Evolutionary conservation across 805 yeast genomes (phyloP), one percentile per base, ranked within the genome.

Genomic region (Myxozyma monticola): DNA sequence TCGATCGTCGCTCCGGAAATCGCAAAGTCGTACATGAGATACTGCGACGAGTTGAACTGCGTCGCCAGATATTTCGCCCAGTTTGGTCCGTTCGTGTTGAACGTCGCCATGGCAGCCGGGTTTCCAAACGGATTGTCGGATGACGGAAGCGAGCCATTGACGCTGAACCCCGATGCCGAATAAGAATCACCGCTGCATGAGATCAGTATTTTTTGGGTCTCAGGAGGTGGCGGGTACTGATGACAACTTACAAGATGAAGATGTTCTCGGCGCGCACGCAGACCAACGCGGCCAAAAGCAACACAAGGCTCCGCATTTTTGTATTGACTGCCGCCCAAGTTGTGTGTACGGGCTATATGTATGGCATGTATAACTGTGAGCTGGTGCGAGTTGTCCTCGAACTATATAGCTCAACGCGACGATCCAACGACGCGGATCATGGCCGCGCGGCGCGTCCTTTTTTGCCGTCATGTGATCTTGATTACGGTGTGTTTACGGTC

Each of bases 131-230:
- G 48, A 25, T 47, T 46, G 6, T 17, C 37, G 15, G 26, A 33
- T 4, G 36, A 15, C 18, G 56, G 56, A 3, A 42, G 37, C 10
- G 33, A 6, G 12, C 30, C 18, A 18, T 25, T 2, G 14, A 38
- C 26, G 1, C 30, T 29, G 31, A 51, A 51, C 6, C 53, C 56
- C 9, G 48, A 39, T 21, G 45, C 53, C 20, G 51, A 36, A 36
- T 51, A 51, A 9, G 56, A 51, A 29, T 47, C 56, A 30, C 56
- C 56, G 37, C 54, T 50, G 45, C 29, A 41, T 20, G n/a, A n/a
- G n/a, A n/a, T n/a, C n/a, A n/a, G n/a, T 22, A n/a, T 7, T 21
- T 30, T 31, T 15, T 20, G 17, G 18, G 14, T 20, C 29, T 4
- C 15, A 15, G 24, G 45, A 3, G 10, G 24, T n/a, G 34, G 10